phyloP scores from a whole-genome alignment of 169 alveolate species.

The Cryptosporidium xiaoi region DNA sequence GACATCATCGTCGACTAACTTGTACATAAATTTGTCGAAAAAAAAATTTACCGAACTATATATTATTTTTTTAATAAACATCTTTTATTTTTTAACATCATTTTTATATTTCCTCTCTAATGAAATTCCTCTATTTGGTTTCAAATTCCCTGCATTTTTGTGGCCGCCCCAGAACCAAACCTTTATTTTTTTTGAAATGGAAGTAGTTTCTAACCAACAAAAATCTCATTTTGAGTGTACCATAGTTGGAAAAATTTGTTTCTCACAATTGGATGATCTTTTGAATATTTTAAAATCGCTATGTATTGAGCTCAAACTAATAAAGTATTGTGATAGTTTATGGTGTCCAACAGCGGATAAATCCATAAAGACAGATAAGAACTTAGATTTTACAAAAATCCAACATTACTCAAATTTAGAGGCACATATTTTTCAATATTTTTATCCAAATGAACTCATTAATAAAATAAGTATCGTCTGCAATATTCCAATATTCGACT shows the following conservation, averaged over 20 bases:
- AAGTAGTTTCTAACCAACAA: not conserved
- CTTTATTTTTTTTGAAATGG: not conserved
- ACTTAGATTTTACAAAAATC: conserved; percentile 49
- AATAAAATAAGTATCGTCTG: conserved; percentile 12
- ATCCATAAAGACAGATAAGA: not conserved
- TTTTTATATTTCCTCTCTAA: no score
- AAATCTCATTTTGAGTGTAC: conserved; percentile 43
- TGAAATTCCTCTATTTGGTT: no score
- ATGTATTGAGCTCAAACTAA: conserved; percentile 34
- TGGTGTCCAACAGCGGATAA: conserved; percentile 45
- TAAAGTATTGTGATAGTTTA: conserved; percentile 41
- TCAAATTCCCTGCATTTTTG: not conserved
- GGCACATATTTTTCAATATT: conserved; percentile 42
- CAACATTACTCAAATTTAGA: conserved; percentile 25
- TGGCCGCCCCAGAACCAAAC: not conserved
- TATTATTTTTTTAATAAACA: conserved; percentile 12
- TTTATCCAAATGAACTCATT: conserved; percentile 36
- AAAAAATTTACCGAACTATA: conserved; percentile 16
- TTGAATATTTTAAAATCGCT: conserved; percentile 23
- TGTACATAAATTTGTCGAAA: not conserved
- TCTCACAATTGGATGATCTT: conserved; percentile 33
- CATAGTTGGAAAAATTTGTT: conserved; percentile 23
- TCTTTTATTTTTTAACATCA: not conserved
- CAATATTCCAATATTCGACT: conserved; percentile 33
- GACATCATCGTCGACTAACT: not conserved